Evolutionary conservation across 208 protist genomes (phyloP), one percentile per base, ranked within the genome.

Genomic region (Trypanosoma theileri): DNA sequence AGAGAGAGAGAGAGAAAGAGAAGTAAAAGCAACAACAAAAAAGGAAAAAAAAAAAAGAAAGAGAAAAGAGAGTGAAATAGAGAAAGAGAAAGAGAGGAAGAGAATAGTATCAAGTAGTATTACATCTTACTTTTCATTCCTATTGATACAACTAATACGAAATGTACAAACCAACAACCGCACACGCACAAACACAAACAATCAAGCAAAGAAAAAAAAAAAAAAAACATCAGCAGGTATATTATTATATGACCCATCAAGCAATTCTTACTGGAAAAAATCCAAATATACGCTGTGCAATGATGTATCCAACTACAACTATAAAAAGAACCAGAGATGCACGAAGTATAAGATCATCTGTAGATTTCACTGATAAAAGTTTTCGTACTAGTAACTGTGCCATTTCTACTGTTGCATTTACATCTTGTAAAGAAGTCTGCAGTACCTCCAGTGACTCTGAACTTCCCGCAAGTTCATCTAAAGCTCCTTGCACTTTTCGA

Each of bases 401-500:
- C 24, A 78, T 57, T 24, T 82, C 82, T 64, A 96, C 81, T 28
- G 86, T 82, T 8, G 70, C 64, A 71, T 88, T 74, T 12, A 96
- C 88, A 51, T 91, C 82, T 11, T 82, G 58, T 59, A 96, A 76
- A 0, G 86, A 66, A 13, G 64, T 57, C 6, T 93, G 76, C 0
- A 96, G 75, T 10, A 61, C 0, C 31, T 69, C 55, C 41, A 93
- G 69, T 3, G 80, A 77, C 60, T 84, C 80, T 2, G 80, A 79
- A 19, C 71, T 82, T 44, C 75, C 75, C 1, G 79, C 57, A 12
- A 96, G 54, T 41, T 79, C 69, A 21, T 87, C 70, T 19, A 94
- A 79, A 19, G 81, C 88, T 16, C 75, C 52, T 41, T 92, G 79
- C 48, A 96, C 88, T 68, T 94, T 93, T 61, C 77, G 58, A 44